Base-by-base conservation (phyloP, 1,284 basidiomycete species). In the Microbotryum lychnidis-dioicae region DNA sequence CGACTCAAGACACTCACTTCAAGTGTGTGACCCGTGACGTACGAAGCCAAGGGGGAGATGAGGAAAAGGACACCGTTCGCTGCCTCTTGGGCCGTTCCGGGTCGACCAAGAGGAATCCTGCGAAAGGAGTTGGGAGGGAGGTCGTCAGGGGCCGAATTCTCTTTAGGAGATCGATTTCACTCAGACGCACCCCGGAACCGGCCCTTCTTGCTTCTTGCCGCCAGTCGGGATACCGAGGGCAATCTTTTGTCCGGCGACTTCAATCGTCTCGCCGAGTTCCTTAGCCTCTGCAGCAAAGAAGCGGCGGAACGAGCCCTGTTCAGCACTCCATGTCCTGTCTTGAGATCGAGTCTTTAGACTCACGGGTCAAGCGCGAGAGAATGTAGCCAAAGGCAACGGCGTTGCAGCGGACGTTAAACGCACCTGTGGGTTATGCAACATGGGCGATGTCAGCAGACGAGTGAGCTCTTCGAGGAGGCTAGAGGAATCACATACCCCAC, bases 181-280 rank as follows among this genome's bases (percentile, higher is more conserved):
- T 57, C 54, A 59, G 60, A 4, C 57, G 60, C 3, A 64, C 51
- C 45, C 62, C 56, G 45, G 53, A 53, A 3, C 25, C 18, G 33
- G 54, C 54, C 14, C 57, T 56, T 45, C 59, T 57, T 25, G 63
- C 54, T 62, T 51, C 33, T 58, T 29, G 31, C 63, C 63, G 14
- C 45, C 12, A 6, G 54, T 51, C 12, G 61, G 62, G 51, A 61
- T 66, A 4, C 62, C 64, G 9, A 66, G 53, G 8, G 31, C 82
- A 64, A 91, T 86, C 74, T 87, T 84, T 79, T 90, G 87, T 18
- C 89, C 89, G 67, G 84, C 83, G 58, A 91, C 86, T 72, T 86
- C 84, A 73, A 91, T 89, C 50, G 80, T 79, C 54, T 77, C 85
- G 50, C 89, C 89, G 1, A 79, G 80, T 72, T 89, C 89, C 76